Conservation (phyloP, 2,329 filamentous ascomycete species). For the Fusarium hostae region DNA sequence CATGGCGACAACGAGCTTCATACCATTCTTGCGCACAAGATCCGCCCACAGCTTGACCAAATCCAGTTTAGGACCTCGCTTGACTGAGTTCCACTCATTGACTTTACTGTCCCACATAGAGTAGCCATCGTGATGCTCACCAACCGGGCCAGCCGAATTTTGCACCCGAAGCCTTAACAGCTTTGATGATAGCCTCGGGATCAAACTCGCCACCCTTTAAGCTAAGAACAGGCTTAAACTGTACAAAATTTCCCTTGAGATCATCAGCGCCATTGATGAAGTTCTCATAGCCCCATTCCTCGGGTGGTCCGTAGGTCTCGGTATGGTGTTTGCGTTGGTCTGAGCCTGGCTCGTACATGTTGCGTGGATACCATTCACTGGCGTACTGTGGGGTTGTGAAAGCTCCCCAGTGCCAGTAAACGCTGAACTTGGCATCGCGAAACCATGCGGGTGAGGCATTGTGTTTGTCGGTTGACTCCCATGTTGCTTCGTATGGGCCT, state of each 20-base stretch:
- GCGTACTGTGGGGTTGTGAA: conserved; percentile 22
- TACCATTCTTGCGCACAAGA: conserved; percentile 5
- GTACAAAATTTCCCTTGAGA: conserved; percentile 2
- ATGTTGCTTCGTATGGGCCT: conserved; percentile 15
- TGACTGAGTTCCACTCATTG: conserved; percentile 22
- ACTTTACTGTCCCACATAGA: conserved; percentile 26
- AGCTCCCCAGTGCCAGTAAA: conserved; percentile 30
- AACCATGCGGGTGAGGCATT: conserved; percentile 21
- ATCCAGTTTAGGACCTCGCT: conserved; percentile 8
- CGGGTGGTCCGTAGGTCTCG: background rate
- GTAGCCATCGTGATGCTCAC: conserved; percentile 21
- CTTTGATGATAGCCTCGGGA: conserved; percentile 7
- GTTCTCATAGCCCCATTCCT: conserved; percentile 20
- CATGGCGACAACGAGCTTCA: conserved; percentile 24
- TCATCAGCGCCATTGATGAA: conserved; percentile 12
- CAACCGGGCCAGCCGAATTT: conserved; percentile 19
- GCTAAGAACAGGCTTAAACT: conserved; percentile 10
- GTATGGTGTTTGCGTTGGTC: conserved; percentile 13
- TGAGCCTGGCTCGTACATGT: conserved; percentile 21
- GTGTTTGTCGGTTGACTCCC: conserved; percentile 25
- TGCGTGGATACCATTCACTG: conserved; percentile 24
- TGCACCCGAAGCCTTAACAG: conserved; percentile 12
- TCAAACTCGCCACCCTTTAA: conserved; percentile 4
- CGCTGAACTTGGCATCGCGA: conserved; percentile 20
- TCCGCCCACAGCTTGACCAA: conserved; percentile 11